A percentile compares a stretch with the other conserved stretches of the same genome.
Evolutionary conservation across 768 basidiomycete genomes (phyloP).

Genomic region (Polyporus arcularius): DNA sequence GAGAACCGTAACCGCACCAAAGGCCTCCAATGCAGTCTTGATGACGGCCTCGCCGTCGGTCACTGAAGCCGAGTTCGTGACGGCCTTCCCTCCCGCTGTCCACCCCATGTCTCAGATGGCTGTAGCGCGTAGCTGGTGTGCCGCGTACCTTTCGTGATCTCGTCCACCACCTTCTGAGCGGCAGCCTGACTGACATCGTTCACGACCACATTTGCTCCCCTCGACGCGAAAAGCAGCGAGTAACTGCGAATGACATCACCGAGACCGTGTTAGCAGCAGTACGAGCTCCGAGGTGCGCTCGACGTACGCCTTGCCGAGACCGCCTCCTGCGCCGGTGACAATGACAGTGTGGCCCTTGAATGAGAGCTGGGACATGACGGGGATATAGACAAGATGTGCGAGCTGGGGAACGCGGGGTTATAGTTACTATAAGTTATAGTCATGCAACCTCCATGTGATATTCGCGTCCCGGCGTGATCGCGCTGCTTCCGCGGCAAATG

Average conservation of each 20-base stretch:
- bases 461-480: conserved; percentile 2
- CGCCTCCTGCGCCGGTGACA: conserved; percentile 94
- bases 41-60: conserved; percentile 87
- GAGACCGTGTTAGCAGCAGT: neutral
- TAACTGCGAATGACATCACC: conserved; percentile 53
- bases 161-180: conserved; percentile 89
- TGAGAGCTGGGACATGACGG: conserved; percentile 44
- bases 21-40: conserved; percentile 80
- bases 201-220: conserved; percentile 92
- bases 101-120: neutral
- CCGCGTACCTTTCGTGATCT: conserved; percentile 76
- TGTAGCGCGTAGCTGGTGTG: neutral
- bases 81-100: conserved; percentile 86
- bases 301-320: conserved; percentile 87
- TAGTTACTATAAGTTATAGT: neutral
- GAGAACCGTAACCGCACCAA: conserved; percentile 82
- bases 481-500: neutral
- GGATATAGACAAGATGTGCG: neutral
- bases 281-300: neutral
- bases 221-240: conserved; percentile 86
- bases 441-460: conserved; percentile 13
- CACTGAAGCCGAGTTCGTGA: conserved; percentile 83
- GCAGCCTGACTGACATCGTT: conserved; percentile 90
- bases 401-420: conserved; percentile 4
- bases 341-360: conserved; percentile 93